These are phyloP conservation scores for Helianthus annuus DNA, from an alignment of 129 eudicot genomes.

Conservation along the genomic window HanXRQr2.0-SUNRISE NC_035443.2:140440593-140441092, in stretches of 20 bases:
- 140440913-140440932: background rate
- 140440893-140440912: too few species aligned
- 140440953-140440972: background rate
- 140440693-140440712: background rate
- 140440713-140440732: background rate
- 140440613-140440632: background rate
- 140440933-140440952: background rate
- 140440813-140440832: background rate
- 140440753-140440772: background rate
- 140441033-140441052: background rate
- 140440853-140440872: too few species aligned
- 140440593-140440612: background rate
- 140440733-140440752: background rate
- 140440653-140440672: background rate
- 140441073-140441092: background rate
- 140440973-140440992: background rate
- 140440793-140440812: background rate
- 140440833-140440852: too few species aligned
- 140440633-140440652: background rate
- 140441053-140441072: background rate
- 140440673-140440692: background rate
- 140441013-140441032: background rate
- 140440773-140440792: background rate
- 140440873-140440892: too few species aligned
- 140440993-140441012: background rate